phyloP scores from a whole-genome alignment of 495 filamentous ascomycete species.

The Monascus purpureus region DNA sequence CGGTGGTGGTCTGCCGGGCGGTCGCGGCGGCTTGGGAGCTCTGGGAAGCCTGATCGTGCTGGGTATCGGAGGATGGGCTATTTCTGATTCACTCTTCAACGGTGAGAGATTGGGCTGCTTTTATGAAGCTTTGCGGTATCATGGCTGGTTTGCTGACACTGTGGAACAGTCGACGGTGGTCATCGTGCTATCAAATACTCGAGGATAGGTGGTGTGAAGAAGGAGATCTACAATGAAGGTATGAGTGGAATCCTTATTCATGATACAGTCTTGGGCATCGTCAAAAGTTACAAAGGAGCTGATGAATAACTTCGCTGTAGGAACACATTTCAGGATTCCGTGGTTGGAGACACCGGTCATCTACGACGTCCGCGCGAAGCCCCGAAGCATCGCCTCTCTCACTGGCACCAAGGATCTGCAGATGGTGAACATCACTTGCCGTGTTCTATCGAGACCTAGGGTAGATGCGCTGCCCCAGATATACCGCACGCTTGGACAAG shows the following conservation, averaged over 20 bases:
- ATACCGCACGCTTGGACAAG: constrained; percentile 85
- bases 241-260: constrained; percentile 7
- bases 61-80: constrained; percentile 46
- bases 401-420: constrained; percentile 98
- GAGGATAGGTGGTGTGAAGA: constrained; percentile 81
- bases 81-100: constrained; percentile 92
- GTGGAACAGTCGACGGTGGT: constrained; percentile 76
- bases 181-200: constrained; percentile 98
- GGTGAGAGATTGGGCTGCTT: constrained; percentile 26
- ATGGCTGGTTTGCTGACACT: constrained; percentile 1
- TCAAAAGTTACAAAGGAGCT: too few relatives aligned
- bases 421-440: constrained; percentile 99
- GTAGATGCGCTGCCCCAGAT: constrained; percentile 86
- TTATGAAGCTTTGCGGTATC: not conserved
- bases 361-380: constrained; percentile 96
- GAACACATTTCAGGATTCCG: constrained; percentile 84
- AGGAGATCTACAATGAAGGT: constrained; percentile 97
- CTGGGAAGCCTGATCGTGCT: constrained; percentile 42
- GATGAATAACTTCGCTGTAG: constrained; percentile 28
- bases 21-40: constrained; percentile 28
- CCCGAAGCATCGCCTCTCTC: constrained; percentile 89
- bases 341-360: constrained; percentile 96
- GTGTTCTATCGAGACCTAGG: constrained; percentile 87
- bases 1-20: constrained; percentile 8
- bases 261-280: not conserved